Percentiles rank a stretch among this genome's conserved stretches.
phyloP scores from a whole-genome alignment of 768 basidiomycete genomes.

The Pseudohyphozyma bogoriensis region DNA sequence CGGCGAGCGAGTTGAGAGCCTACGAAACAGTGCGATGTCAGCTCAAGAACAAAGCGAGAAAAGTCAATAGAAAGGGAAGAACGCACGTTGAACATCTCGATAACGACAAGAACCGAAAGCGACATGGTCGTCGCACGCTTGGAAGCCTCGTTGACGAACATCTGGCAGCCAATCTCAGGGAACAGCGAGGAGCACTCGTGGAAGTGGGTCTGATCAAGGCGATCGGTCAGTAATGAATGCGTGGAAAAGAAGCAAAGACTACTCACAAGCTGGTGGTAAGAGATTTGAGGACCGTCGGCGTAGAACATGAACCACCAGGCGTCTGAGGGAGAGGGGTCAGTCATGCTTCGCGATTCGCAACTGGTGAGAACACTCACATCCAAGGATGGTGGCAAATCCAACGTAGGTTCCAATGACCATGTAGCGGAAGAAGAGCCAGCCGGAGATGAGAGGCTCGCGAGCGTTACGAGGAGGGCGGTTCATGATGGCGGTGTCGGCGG shows the following conservation, averaged over 20 bases:
- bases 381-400: constrained; percentile 87
- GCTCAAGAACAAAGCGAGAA: constrained; percentile 23
- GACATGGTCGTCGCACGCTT: constrained; percentile 89
- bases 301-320: constrained; percentile 99
- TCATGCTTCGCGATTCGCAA: background rate
- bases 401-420: constrained; percentile 88
- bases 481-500: constrained; percentile 86
- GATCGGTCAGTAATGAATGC: background rate
- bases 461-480: constrained; percentile 80
- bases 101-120: constrained; percentile 85
- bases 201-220: constrained; percentile 73
- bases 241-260: background rate
- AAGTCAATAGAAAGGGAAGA: background rate
- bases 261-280: constrained; percentile 82
- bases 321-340: constrained; percentile 36
- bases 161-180: constrained; percentile 85
- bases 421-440: constrained; percentile 94
- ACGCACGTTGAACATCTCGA: constrained; percentile 77
- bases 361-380: constrained; percentile 41
- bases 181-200: constrained; percentile 76
- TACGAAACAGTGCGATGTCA: constrained; percentile 23
- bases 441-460: constrained; percentile 78
- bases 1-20: constrained; percentile 71
- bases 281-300: constrained; percentile 77
- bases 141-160: constrained; percentile 69